These are phyloP conservation scores for Moricandia arvensis DNA, from an alignment of 345 rosid genomes.

Conservation along the genomic window DNA sequence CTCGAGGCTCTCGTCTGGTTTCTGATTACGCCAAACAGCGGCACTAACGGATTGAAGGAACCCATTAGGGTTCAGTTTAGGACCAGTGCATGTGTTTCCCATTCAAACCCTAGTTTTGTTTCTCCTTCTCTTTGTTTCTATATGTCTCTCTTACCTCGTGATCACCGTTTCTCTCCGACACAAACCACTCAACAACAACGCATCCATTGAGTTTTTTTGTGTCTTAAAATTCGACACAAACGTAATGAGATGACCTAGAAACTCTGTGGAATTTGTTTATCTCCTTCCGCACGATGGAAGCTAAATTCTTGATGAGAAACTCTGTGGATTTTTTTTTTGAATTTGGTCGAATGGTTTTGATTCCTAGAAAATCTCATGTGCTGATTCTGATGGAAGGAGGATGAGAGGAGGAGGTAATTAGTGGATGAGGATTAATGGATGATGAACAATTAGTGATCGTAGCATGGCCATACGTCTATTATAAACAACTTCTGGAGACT, in stretches of 20 bases:
- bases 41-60: slow-evolving; percentile 78
- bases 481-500: background rate
- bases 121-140: slow-evolving; percentile 4
- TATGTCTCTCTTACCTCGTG: no score
- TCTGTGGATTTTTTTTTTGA: background rate
- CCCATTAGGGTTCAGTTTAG: slow-evolving; percentile 61
- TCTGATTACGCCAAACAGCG: slow-evolving; percentile 65
- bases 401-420: slow-evolving; percentile 1
- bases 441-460: slow-evolving; percentile 11
- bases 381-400: slow-evolving; percentile 24
- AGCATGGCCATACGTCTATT: slow-evolving; percentile 29
- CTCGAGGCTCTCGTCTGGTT: slow-evolving; percentile 50
- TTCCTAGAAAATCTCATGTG: slow-evolving; percentile 26
- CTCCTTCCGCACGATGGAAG: slow-evolving; percentile 11
- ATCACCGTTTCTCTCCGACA: background rate
- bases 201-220: slow-evolving; percentile 7
- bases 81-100: slow-evolving; percentile 96
- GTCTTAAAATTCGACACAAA: slow-evolving; percentile 19
- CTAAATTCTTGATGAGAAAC: background rate
- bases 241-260: background rate
- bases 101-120: slow-evolving; percentile 44
- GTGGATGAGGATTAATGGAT: slow-evolving; percentile 1
- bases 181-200: background rate
- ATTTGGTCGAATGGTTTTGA: slow-evolving; percentile 4
- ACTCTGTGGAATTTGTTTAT: no score